These are phyloP conservation scores for Mortierella antarctica DNA, from an alignment of 192 early-diverging fungal species.

Conservation along the genomic window DNA sequence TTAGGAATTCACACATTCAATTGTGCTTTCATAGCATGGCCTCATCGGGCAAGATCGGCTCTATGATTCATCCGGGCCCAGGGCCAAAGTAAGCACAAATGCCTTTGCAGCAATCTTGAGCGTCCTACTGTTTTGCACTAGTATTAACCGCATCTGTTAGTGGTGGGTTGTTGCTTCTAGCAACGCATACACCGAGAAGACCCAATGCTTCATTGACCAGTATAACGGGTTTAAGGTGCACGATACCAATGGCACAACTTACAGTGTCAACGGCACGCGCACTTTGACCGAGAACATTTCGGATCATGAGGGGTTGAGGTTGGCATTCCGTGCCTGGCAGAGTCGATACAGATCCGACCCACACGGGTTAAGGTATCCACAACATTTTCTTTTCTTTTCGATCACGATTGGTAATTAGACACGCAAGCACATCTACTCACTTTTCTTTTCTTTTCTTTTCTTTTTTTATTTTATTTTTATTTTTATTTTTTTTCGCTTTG, in stretches of 20 bases:
- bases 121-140: neutral
- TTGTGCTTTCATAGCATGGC: constrained; percentile 49
- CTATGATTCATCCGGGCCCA: constrained; percentile 51
- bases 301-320: constrained; percentile 72
- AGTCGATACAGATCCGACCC: constrained; percentile 24
- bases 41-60: constrained; percentile 59
- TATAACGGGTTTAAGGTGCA: constrained; percentile 64
- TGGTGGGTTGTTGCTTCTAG: constrained; percentile 72
- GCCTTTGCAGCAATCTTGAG: neutral
- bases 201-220: constrained; percentile 73
- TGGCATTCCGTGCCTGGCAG: constrained; percentile 24
- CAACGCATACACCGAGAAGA: constrained; percentile 58
- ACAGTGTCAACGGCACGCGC: constrained; percentile 65
- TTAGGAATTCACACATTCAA: neutral
- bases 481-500: no score
- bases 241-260: constrained; percentile 40
- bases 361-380: constrained; percentile 17
- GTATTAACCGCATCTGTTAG: neutral
- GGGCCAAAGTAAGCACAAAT: constrained; percentile 2
- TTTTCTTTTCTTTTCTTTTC: neutral
- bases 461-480: no score
- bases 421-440: neutral
- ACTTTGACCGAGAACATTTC: constrained; percentile 76
- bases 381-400: neutral
- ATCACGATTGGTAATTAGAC: neutral